These are phyloP conservation scores for Fusarium drepaniforme DNA, from an alignment of 2,329 filamentous ascomycete genomes.

Conservation along the genomic window DNA sequence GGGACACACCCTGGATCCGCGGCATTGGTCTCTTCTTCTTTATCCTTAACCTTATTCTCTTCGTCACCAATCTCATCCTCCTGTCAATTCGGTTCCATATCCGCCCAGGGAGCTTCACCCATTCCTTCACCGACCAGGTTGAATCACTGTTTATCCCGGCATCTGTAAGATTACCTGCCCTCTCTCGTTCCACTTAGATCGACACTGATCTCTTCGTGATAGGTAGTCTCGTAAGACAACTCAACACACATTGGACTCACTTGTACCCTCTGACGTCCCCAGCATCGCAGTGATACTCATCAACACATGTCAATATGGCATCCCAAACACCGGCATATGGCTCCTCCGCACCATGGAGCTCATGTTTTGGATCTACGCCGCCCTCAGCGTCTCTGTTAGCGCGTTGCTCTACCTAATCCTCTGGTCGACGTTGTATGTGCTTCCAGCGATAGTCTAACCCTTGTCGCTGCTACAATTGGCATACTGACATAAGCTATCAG, in stretches of 20 bases:
- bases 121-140: slow-evolving; percentile 80
- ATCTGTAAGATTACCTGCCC: slow-evolving; percentile 54
- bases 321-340: slow-evolving; percentile 72
- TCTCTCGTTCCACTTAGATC: slow-evolving; percentile 10
- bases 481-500: slow-evolving; percentile 41
- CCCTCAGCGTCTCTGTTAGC: slow-evolving; percentile 74
- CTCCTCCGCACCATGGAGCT: slow-evolving; percentile 70
- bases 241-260: neutral
- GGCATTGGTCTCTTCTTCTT: slow-evolving; percentile 72
- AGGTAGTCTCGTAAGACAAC: slow-evolving; percentile 58
- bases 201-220: slow-evolving; percentile 4
- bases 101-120: slow-evolving; percentile 76
- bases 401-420: slow-evolving; percentile 80
- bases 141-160: slow-evolving; percentile 84
- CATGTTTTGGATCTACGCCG: slow-evolving; percentile 81
- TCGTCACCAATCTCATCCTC: slow-evolving; percentile 71
- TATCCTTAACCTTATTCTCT: slow-evolving; percentile 73
- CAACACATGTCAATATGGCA: slow-evolving; percentile 83
- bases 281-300: slow-evolving; percentile 83
- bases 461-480: neutral
- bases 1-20: slow-evolving; percentile 64
- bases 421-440: slow-evolving; percentile 69
- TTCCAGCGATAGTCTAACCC: neutral
- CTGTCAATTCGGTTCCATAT: slow-evolving; percentile 77
- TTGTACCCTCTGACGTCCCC: slow-evolving; percentile 11